Percentiles rank a stretch among this genome's conserved stretches.
phyloP scores from a whole-genome alignment of 192 early-diverging fungal species.

The Backusella circina region DNA sequence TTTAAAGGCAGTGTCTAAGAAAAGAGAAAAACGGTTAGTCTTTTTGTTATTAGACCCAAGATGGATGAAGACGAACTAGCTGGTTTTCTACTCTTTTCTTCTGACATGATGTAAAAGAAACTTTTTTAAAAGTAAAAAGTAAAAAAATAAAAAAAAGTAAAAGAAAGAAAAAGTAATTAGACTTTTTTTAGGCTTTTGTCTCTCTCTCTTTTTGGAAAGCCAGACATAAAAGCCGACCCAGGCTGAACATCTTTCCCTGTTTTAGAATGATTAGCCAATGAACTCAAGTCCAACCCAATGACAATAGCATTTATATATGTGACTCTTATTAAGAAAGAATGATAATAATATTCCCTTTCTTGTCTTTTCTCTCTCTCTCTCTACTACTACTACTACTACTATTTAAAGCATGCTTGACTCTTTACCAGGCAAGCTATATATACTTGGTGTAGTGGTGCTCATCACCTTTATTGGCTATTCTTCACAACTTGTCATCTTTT shows the following conservation, averaged over 20 bases:
- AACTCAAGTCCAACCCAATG: background rate
- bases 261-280: background rate
- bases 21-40: background rate
- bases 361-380: background rate
- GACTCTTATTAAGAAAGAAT: background rate
- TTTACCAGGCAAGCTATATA: conserved; percentile 29
- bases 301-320: background rate
- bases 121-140: background rate
- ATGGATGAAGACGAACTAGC: conserved; percentile 37
- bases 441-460: conserved; percentile 20
- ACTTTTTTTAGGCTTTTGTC: no score
- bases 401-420: conserved; percentile 14
- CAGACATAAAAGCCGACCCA: background rate
- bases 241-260: background rate
- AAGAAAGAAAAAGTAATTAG: background rate
- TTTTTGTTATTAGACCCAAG: background rate
- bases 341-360: background rate
- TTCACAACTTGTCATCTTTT: conserved; percentile 33
- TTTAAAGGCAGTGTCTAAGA: conserved; percentile 96
- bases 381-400: no score
- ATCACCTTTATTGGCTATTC: conserved; percentile 31
- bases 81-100: conserved; percentile 58
- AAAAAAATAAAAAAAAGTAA: background rate
- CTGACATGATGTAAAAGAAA: conserved; percentile 24
- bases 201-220: background rate